phyloP scores from a whole-genome alignment of 1,284 basidiomycete species.

The Macrocybe sp. region DNA sequence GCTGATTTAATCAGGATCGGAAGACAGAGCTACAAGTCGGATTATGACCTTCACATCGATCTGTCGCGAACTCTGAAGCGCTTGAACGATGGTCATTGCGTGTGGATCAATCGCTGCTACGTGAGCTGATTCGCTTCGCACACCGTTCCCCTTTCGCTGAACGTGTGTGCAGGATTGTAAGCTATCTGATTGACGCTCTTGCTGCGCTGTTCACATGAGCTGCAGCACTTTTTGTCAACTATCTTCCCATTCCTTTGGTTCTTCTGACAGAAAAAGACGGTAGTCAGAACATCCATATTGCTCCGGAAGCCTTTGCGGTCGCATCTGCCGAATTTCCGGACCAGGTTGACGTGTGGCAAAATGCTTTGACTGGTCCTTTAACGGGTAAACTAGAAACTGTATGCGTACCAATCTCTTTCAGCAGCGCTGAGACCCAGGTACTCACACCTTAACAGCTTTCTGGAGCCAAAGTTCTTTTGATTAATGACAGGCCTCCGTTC shows the following conservation, averaged over 20 bases:
- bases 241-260: conserved; percentile 48
- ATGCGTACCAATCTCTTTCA: conserved; percentile 11
- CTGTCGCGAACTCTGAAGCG: conserved; percentile 50
- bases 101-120: conserved; percentile 32
- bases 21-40: conserved; percentile 39
- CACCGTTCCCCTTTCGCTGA: neutral
- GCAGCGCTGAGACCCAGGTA: neutral
- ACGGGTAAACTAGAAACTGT: conserved; percentile 48
- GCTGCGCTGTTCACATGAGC: neutral
- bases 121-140: conserved; percentile 13
- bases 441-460: conserved; percentile 34
- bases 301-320: conserved; percentile 54
- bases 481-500: conserved; percentile 49
- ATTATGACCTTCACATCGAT: conserved; percentile 54
- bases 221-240: conserved; percentile 42
- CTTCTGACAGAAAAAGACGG: conserved; percentile 44
- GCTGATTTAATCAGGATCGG: conserved; percentile 48
- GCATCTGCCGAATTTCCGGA: conserved; percentile 52
- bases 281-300: conserved; percentile 47
- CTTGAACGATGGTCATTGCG: conserved; percentile 45
- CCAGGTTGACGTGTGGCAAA: conserved; percentile 51
- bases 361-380: conserved; percentile 42
- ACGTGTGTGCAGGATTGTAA: conserved; percentile 40
- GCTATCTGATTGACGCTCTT: conserved; percentile 12
- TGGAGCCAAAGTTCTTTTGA: conserved; percentile 49